Evolutionary conservation across 108 stramenopile genomes (phyloP).

Genomic region (Cylindrotheca fusiformis): DNA sequence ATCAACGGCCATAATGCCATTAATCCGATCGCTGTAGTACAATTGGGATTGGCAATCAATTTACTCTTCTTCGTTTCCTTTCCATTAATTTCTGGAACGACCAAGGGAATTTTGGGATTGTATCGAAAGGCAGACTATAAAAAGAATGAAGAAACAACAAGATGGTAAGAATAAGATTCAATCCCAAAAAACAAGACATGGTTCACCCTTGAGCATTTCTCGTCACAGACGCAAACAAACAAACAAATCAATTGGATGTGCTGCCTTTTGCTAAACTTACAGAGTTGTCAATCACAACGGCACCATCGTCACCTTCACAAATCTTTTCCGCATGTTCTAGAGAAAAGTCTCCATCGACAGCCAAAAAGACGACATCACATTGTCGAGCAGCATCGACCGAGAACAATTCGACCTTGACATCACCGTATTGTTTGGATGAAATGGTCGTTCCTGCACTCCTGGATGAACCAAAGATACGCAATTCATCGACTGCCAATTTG

Average conservation of each 20-base stretch:
- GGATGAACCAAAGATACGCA: conserved; percentile 86
- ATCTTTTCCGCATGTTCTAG: conserved; percentile 79
- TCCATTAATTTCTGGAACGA: conserved; percentile 97
- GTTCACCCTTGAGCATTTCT: too few relatives aligned
- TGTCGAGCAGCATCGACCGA: conserved; percentile 59
- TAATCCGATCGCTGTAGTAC: conserved; percentile 98
- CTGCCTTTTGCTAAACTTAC: conserved; percentile 24
- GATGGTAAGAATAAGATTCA: background rate
- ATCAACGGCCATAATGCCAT: conserved; percentile 97
- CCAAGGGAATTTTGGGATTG: conserved; percentile 87
- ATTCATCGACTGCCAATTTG: conserved; percentile 52
- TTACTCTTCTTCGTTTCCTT: conserved; percentile 87
- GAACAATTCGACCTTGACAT: conserved; percentile 85
- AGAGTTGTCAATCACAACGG: conserved; percentile 86
- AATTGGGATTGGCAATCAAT: conserved; percentile 98
- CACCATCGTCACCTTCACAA: conserved; percentile 61
- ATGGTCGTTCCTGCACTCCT: conserved; percentile 86
- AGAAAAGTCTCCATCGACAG: conserved; percentile 88
- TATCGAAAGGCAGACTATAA: conserved; percentile 92
- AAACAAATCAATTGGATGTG: too few relatives aligned
- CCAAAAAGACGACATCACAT: conserved; percentile 90
- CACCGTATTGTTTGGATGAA: conserved; percentile 78
- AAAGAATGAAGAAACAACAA: background rate
- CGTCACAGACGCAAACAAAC: too few relatives aligned
- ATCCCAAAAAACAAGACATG: too few relatives aligned